phyloP scores from a whole-genome alignment of 306 rosid species.

The Macrotyloma uniflorum region DNA sequence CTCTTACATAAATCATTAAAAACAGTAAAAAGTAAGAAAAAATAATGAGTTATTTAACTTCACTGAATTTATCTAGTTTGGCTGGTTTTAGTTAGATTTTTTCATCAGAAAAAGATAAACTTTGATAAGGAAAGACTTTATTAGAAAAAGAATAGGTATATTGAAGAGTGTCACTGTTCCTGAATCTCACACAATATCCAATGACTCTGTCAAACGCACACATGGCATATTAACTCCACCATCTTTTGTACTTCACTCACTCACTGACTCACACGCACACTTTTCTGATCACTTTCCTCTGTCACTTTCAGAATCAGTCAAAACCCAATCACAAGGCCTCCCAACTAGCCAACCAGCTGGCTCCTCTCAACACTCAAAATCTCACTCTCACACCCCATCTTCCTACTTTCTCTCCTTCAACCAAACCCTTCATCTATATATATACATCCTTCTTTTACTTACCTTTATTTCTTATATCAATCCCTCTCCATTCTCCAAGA shows the following conservation, averaged over 20 bases:
- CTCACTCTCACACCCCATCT: conserved; percentile 36
- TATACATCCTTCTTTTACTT: background rate
- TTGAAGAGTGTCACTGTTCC: background rate
- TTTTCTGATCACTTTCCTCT: conserved; percentile 27
- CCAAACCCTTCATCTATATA: background rate
- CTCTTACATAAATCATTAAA: too few species aligned
- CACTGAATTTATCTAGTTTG: too few species aligned
- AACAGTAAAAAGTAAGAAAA: too few species aligned
- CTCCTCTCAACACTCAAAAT: conserved; percentile 16
- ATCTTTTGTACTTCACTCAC: background rate
- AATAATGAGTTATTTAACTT: too few species aligned
- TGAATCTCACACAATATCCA: background rate
- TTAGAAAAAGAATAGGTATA: too few species aligned
- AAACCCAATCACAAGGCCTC: background rate
- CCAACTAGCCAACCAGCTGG: conserved; percentile 42
- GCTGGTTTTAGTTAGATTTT: too few species aligned
- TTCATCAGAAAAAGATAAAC: too few species aligned
- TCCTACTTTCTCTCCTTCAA: background rate
- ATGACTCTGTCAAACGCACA: background rate
- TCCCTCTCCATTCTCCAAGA: background rate
- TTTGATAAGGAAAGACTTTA: too few species aligned
- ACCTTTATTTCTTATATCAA: background rate
- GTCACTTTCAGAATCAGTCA: conserved; percentile 29
- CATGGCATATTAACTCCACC: background rate
- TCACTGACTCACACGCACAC: background rate